A percentile compares a stretch with the other conserved stretches of the same genome.
These are phyloP conservation scores for Saitozyma sp. DNA, from an alignment of 768 basidiomycete genomes.

Conservation along the genomic window DNA sequence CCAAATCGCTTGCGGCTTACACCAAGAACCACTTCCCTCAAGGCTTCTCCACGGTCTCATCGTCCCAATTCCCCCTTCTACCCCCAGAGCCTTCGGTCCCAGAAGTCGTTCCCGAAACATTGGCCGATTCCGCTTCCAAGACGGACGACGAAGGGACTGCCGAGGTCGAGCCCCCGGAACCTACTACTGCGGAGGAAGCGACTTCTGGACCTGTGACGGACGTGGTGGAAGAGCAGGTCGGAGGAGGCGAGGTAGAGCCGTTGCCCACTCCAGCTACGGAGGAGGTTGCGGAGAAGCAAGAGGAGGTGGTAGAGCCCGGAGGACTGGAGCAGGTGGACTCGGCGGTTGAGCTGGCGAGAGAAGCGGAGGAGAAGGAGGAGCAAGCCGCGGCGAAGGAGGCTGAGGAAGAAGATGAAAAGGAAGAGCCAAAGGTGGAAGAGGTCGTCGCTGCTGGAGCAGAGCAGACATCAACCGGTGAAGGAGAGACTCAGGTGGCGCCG, in stretches of 20 bases:
- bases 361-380: conserved; percentile 25
- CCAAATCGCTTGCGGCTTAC: conserved; percentile 68
- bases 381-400: conserved; percentile 18
- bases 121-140: conserved; percentile 6
- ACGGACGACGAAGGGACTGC: not conserved
- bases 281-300: conserved; percentile 19
- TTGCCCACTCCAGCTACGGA: conserved; percentile 32
- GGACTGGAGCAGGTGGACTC: conserved; percentile 36
- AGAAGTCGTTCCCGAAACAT: conserved; percentile 38
- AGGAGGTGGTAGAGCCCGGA: conserved; percentile 27
- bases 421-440: conserved; percentile 8
- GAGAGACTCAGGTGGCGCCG: not conserved
- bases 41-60: conserved; percentile 69
- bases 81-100: conserved; percentile 52
- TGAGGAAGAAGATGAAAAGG: conserved; percentile 9
- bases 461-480: not conserved
- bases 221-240: conserved; percentile 31
- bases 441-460: conserved; percentile 1
- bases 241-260: conserved; percentile 31
- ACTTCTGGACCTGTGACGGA: conserved; percentile 21
- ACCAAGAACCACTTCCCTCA: conserved; percentile 77
- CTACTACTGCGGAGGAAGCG: not conserved
- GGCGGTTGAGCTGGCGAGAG: conserved; percentile 6
- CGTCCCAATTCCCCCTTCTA: conserved; percentile 52
- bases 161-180: not conserved